Evolutionary conservation across 2,329 filamentous ascomycete species (phyloP).

Genomic region (Emergomyces africanus): DNA sequence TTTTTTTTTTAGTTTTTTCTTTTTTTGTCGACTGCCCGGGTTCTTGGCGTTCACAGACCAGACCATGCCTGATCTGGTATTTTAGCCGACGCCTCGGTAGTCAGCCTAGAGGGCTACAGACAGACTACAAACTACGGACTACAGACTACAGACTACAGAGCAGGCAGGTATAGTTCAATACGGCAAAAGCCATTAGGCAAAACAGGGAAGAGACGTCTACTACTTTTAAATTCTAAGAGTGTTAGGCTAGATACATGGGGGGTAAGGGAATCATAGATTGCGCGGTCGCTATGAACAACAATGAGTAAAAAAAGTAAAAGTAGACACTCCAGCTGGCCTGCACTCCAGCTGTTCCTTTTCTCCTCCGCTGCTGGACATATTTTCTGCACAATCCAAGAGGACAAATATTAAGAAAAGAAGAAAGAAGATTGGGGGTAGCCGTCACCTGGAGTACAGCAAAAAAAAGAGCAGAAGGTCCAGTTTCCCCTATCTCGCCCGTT

Average conservation of each 20-base stretch:
- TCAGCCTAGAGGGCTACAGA: too few relatives aligned
- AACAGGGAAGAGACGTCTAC: slow-evolving; percentile 5
- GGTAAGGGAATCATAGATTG: slow-evolving; percentile 3
- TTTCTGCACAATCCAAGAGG: neutral
- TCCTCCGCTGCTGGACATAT: neutral
- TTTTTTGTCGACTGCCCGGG: too few relatives aligned
- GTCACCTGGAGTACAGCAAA: neutral
- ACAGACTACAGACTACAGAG: too few relatives aligned
- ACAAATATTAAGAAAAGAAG: neutral
- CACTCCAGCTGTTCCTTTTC: slow-evolving; percentile 23
- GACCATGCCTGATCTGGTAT: neutral
- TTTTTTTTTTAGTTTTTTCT: neutral
- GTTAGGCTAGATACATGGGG: slow-evolving; percentile 8
- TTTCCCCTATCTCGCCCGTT: neutral
- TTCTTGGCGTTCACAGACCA: neutral
- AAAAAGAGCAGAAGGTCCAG: slow-evolving; percentile 2
- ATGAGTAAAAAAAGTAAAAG: slow-evolving; percentile 2
- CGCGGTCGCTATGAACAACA: neutral
- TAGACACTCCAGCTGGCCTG: slow-evolving; percentile 23
- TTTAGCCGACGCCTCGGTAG: neutral
- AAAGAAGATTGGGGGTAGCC: neutral
- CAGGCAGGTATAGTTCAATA: too few relatives aligned
- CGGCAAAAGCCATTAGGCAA: neutral
- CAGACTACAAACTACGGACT: too few relatives aligned
- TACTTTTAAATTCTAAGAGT: slow-evolving; percentile 6